Percentiles rank a stretch among this genome's conserved stretches.
phyloP scores from a whole-genome alignment of 495 filamentous ascomycete species.

The Lichina pygmaea region DNA sequence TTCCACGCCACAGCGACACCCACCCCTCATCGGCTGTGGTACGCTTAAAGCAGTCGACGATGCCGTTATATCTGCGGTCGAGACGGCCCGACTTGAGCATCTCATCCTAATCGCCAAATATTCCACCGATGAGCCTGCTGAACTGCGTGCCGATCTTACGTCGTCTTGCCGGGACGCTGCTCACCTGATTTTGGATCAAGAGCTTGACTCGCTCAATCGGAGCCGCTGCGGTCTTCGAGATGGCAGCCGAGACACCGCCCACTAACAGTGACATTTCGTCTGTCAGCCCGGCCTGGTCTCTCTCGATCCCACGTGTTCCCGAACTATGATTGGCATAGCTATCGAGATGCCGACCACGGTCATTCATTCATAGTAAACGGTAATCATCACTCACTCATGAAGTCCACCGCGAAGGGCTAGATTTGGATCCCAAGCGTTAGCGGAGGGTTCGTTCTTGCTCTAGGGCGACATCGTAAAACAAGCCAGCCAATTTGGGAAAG shows the following conservation, averaged over 20 bases:
- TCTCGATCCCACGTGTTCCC: conserved; percentile 2
- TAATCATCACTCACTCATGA: conserved; percentile 64
- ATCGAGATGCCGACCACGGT: conserved; percentile 2
- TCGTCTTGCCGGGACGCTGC: conserved; percentile 6
- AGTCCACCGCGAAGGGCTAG: conserved; percentile 60
- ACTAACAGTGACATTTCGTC: conserved; percentile 23
- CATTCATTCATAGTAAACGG: neutral
- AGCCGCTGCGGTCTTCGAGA: conserved; percentile 99
- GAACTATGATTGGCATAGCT: conserved; percentile 5
- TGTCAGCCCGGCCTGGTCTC: conserved; percentile 10
- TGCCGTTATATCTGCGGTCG: conserved; percentile 86
- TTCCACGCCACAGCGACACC: conserved; percentile 89
- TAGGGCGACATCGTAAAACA: neutral
- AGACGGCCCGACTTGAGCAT: conserved; percentile 98
- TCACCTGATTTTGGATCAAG: conserved; percentile 99
- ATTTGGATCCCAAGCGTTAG: conserved; percentile 6
- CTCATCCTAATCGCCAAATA: conserved; percentile 49
- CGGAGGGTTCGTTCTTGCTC: too few species aligned
- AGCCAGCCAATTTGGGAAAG: conserved; percentile 5
- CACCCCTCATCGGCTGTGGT: conserved; percentile 61
- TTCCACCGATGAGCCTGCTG: too few species aligned
- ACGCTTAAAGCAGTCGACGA: conserved; percentile 78
- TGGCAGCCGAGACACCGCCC: conserved; percentile 98
- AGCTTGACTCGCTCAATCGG: conserved; percentile 99
- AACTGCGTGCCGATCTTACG: neutral